Percentiles rank a stretch among this genome's conserved stretches.
phyloP scores from a whole-genome alignment of 2,329 filamentous ascomycete genomes.

The Parascedosporium putredinis region DNA sequence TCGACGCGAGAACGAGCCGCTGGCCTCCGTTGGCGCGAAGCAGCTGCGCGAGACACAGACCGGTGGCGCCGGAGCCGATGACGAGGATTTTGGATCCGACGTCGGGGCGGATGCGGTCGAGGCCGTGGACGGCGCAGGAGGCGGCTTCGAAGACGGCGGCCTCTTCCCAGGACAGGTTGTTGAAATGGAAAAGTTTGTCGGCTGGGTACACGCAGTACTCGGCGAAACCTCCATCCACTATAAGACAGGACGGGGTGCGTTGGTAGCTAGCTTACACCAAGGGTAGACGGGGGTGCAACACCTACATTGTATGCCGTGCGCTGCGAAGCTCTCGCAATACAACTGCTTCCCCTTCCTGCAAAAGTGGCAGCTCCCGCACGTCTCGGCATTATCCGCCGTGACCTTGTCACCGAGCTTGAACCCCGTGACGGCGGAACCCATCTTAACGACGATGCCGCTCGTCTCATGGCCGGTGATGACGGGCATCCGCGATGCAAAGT shows the following conservation, averaged over 20 bases:
- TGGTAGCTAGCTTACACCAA: neutral
- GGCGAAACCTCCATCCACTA: slow-evolving; percentile 60
- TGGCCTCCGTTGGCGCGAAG: slow-evolving; percentile 56
- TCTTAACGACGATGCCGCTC: slow-evolving; percentile 51
- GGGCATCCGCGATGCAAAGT: slow-evolving; percentile 55
- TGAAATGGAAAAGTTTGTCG: slow-evolving; percentile 51
- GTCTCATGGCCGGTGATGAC: slow-evolving; percentile 61
- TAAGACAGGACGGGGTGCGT: slow-evolving; percentile 33
- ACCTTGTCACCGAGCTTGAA: slow-evolving; percentile 55
- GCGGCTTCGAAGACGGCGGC: slow-evolving; percentile 61
- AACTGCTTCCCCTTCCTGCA: slow-evolving; percentile 58
- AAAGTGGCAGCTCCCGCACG: slow-evolving; percentile 65
- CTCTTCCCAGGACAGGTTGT: slow-evolving; percentile 57
- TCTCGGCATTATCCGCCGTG: slow-evolving; percentile 53
- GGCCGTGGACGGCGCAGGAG: slow-evolving; percentile 59
- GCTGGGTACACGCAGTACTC: slow-evolving; percentile 51
- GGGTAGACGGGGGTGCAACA: slow-evolving; percentile 6
- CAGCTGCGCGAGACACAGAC: slow-evolving; percentile 53
- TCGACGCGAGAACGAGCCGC: slow-evolving; percentile 59
- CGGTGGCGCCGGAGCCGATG: slow-evolving; percentile 58
- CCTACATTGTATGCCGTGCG: neutral
- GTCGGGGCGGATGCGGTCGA: slow-evolving; percentile 58
- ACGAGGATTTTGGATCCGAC: slow-evolving; percentile 55
- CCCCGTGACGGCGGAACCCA: slow-evolving; percentile 46
- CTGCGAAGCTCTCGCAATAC: slow-evolving; percentile 49